Evolutionary conservation across 768 basidiomycete genomes (phyloP).

Genomic region (Phaffia australis): DNA sequence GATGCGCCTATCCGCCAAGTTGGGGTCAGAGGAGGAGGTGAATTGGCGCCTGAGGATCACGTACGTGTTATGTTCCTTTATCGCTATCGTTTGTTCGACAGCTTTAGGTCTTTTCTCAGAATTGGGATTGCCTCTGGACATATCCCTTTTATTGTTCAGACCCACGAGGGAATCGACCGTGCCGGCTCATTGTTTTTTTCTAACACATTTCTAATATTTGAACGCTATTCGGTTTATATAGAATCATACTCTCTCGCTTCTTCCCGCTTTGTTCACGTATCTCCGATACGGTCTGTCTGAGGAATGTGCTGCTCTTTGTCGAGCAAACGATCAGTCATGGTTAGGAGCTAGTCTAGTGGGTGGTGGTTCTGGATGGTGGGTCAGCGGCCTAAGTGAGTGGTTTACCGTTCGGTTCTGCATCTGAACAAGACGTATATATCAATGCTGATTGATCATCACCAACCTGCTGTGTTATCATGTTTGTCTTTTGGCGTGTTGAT

Average conservation of each 20-base stretch:
- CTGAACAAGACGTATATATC: too few relatives aligned
- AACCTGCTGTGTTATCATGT: not conserved
- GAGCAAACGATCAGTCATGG: constrained; percentile 44
- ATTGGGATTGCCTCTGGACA: too few relatives aligned
- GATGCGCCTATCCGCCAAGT: constrained; percentile 54
- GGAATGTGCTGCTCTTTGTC: constrained; percentile 31
- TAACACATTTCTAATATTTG: not conserved
- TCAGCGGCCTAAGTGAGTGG: constrained; percentile 13
- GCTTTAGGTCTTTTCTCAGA: not conserved
- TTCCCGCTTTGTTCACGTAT: constrained; percentile 26
- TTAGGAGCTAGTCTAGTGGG: constrained; percentile 19
- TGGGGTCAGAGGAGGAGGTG: constrained; percentile 52
- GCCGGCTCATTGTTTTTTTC: not conserved
- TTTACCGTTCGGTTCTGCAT: not conserved
- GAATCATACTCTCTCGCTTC: constrained; percentile 30
- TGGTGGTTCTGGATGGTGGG: constrained; percentile 24
- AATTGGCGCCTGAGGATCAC: constrained; percentile 52
- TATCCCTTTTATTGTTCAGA: too few relatives aligned
- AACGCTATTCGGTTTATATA: constrained; percentile 25
- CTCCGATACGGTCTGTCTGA: constrained; percentile 22
- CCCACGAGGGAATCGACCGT: too few relatives aligned
- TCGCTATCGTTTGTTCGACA: not conserved
- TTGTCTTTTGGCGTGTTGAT: constrained; percentile 42
- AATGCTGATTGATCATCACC: too few relatives aligned
- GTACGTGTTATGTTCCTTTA: constrained; percentile 38